phyloP scores from a whole-genome alignment of 176 grass and related monocot genomes.

The Oropetium thomaeum region DNA sequence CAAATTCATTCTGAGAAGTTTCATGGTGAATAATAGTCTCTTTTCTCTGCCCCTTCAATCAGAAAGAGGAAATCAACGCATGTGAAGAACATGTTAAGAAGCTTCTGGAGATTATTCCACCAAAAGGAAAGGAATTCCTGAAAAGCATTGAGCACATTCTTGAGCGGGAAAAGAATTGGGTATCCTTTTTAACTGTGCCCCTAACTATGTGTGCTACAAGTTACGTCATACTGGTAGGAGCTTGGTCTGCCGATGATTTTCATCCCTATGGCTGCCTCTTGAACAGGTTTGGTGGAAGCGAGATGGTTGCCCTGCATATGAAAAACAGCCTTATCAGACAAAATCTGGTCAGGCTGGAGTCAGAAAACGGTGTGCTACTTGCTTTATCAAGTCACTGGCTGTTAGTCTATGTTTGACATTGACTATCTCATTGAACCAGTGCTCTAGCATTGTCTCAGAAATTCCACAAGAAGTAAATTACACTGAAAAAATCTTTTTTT shows the following conservation, averaged over 20 bases:
- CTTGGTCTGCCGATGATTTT: not conserved
- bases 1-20: too few species aligned
- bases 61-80: conserved; percentile 97
- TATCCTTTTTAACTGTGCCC: conserved; percentile 31
- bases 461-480: not conserved
- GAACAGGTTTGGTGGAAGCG: conserved; percentile 96
- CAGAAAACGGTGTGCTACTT: conserved; percentile 72
- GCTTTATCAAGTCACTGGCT: not conserved
- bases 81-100: conserved; percentile 93
- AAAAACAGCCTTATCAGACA: conserved; percentile 74
- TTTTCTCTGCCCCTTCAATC: conserved; percentile 15
- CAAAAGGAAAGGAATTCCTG: conserved; percentile 95
- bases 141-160: conserved; percentile 96
- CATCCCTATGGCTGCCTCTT: not conserved
- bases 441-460: not conserved
- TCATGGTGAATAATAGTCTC: not conserved
- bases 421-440: not conserved
- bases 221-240: not conserved
- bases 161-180: conserved; percentile 97
- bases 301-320: conserved; percentile 87
- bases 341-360: conserved; percentile 61
- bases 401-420: not conserved
- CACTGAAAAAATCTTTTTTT: not conserved
- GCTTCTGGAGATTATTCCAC: conserved; percentile 89
- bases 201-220: conserved; percentile 1